Evolutionary conservation across 148 eudicot species (phyloP).

Genomic region (Rhododendron ovatum): DNA sequence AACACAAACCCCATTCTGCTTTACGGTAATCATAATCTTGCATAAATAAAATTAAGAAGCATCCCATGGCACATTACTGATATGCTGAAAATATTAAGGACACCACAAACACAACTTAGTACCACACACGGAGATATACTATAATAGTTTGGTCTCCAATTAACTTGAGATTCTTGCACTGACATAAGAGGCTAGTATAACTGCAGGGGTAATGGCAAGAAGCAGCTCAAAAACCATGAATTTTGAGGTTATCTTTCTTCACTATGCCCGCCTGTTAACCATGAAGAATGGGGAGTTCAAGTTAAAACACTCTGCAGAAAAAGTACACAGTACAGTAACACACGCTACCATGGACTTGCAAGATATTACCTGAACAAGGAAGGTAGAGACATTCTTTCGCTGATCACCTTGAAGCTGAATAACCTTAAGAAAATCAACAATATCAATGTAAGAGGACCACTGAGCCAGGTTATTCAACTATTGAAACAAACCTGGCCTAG

Average conservation of each 20-base stretch:
- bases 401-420: constrained; percentile 99
- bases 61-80: constrained; percentile 6
- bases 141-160: constrained; percentile 3
- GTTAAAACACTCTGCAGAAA: not conserved
- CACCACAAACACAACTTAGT: constrained; percentile 1
- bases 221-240: constrained; percentile 74
- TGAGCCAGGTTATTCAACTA: not conserved
- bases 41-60: not conserved
- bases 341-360: not conserved
- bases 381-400: constrained; percentile 84
- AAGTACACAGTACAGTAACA: not conserved
- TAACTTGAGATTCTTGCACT: constrained; percentile 10
- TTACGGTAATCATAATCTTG: not conserved
- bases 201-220: not conserved
- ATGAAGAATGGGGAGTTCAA: not conserved
- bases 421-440: constrained; percentile 36
- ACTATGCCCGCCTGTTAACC: constrained; percentile 74
- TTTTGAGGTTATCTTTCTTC: constrained; percentile 89
- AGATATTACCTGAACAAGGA: constrained; percentile 65
- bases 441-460: not conserved
- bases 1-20: too few species aligned
- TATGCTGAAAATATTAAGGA: not conserved
- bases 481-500: constrained; percentile 64
- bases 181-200: not conserved
- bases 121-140: constrained; percentile 12